Evolutionary conservation across 768 basidiomycete species (phyloP).

Genomic region (Kwoniella heveanensis): DNA sequence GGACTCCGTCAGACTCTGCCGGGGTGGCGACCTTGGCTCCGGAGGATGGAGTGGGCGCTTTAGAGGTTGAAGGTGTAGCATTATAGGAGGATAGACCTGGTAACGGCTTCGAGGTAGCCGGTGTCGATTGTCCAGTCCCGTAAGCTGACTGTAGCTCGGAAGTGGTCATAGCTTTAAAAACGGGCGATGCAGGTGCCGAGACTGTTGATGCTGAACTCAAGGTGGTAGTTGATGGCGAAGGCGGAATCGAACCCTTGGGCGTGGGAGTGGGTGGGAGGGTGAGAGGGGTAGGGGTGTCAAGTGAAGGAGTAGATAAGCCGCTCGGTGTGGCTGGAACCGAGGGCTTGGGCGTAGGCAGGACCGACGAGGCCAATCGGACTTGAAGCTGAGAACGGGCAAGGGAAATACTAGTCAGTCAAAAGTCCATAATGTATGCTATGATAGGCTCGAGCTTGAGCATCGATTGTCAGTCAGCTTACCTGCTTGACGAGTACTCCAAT

Average conservation of each 20-base stretch:
- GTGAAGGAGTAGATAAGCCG: neutral
- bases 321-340: constrained; percentile 5
- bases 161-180: constrained; percentile 1
- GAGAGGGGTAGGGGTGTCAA: constrained; percentile 1
- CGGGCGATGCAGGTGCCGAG: neutral
- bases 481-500: constrained; percentile 36
- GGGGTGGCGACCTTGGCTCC: neutral
- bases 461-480: constrained; percentile 21
- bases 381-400: constrained; percentile 28
- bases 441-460: neutral
- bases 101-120: neutral
- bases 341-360: neutral
- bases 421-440: neutral
- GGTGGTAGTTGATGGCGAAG: neutral
- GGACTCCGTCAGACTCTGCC: neutral
- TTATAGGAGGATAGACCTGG: constrained; percentile 17
- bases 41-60: constrained; percentile 3
- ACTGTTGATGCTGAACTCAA: neutral
- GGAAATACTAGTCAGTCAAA: neutral
- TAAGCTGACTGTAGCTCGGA: constrained; percentile 2
- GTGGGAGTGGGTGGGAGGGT: neutral
- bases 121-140: constrained; percentile 8
- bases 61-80: constrained; percentile 3
- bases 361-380: constrained; percentile 16
- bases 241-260: neutral